Conservation (phyloP, 1,139 yeast genomes). For the Taphrina sp. region DNA sequence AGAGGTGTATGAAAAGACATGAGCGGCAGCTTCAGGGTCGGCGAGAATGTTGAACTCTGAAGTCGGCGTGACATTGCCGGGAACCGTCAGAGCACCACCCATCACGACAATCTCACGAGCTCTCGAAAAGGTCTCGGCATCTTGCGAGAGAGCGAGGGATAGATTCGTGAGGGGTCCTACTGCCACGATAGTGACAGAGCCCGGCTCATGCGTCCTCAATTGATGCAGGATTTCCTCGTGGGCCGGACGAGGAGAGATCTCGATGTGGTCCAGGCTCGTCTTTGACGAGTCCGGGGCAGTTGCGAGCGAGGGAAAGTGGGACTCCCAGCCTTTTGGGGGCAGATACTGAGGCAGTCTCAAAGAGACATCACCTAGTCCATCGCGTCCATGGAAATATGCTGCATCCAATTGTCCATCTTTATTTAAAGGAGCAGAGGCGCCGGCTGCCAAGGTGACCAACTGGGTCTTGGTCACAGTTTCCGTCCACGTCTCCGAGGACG, state of each 20-base stretch:
- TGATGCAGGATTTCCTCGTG: constrained; percentile 45
- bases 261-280: neutral
- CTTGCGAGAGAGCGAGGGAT: constrained; percentile 47
- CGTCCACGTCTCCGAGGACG: constrained; percentile 40
- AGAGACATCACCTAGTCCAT: constrained; percentile 49
- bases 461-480: constrained; percentile 22
- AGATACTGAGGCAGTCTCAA: constrained; percentile 44
- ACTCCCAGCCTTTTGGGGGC: constrained; percentile 41
- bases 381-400: constrained; percentile 48
- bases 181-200: constrained; percentile 47
- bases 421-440: constrained; percentile 42
- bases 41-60: constrained; percentile 50
- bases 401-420: constrained; percentile 45
- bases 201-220: constrained; percentile 43
- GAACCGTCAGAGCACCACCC: constrained; percentile 47
- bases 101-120: constrained; percentile 45
- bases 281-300: constrained; percentile 54
- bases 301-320: constrained; percentile 47
- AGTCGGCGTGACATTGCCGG: constrained; percentile 48
- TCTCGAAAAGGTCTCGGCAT: constrained; percentile 44
- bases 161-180: constrained; percentile 49
- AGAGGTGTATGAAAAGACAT: constrained; percentile 45
- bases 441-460: constrained; percentile 45
- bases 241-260: constrained; percentile 39
- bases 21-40: constrained; percentile 47